phyloP scores from a whole-genome alignment of 2,329 filamentous ascomycete genomes.

The Botrytis porri region DNA sequence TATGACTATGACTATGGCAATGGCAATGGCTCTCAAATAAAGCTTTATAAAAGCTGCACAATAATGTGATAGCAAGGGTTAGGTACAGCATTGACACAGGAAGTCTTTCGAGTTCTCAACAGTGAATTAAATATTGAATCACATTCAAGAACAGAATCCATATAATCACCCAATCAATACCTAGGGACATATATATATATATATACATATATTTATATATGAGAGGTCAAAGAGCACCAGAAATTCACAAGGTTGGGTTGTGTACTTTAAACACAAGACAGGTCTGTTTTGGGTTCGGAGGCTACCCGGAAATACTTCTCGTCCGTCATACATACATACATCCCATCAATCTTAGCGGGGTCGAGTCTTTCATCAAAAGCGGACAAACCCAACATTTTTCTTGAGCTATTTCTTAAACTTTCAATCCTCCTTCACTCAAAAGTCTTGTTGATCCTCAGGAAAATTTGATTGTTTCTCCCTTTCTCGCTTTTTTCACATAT shows the following conservation, averaged over 20 bases:
- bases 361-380: constrained; percentile 13
- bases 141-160: neutral
- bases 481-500: neutral
- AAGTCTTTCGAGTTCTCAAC: neutral
- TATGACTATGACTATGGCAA: neutral
- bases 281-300: constrained; percentile 3
- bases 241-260: neutral
- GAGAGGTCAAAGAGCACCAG: too few species aligned
- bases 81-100: neutral
- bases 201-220: neutral
- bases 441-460: constrained; percentile 21
- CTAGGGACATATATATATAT: too few species aligned
- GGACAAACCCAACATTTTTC: constrained; percentile 13
- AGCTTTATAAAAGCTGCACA: neutral
- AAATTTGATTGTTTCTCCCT: neutral
- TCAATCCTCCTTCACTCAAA: constrained; percentile 24
- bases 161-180: neutral
- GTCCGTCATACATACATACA: constrained; percentile 15
- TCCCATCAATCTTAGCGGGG: constrained; percentile 15
- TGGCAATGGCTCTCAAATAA: neutral
- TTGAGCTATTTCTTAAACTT: constrained; percentile 22
- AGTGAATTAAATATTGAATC: neutral
- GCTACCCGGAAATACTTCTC: constrained; percentile 15
- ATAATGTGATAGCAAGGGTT: neutral
- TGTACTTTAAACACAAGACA: neutral